These are phyloP conservation scores for Candida nitratophila DNA, from an alignment of 805 yeast species.

Conservation along the genomic window DNA sequence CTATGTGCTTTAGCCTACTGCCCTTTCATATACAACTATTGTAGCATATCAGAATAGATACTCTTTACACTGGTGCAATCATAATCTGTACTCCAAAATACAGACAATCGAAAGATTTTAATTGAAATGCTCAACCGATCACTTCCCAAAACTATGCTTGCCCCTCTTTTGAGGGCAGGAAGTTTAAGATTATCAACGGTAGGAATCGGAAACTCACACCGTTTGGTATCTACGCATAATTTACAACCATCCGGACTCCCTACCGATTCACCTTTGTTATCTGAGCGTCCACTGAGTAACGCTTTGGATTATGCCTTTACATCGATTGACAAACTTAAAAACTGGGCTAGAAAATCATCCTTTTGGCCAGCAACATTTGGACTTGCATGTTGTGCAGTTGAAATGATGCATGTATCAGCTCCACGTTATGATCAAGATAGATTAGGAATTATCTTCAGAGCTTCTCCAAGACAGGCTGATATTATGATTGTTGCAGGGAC, in stretches of 20 bases:
- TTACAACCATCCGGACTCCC: conserved; percentile 47
- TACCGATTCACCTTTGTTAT: conserved; percentile 64
- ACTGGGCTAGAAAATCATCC: conserved; percentile 88
- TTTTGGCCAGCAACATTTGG: conserved; percentile 95
- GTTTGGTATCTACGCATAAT: conserved; percentile 4
- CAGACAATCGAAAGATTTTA: too few relatives aligned
- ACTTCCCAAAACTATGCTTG: neutral
- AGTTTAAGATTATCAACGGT: neutral
- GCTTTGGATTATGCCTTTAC: conserved; percentile 78
- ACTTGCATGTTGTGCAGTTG: conserved; percentile 89
- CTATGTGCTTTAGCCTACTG: too few relatives aligned
- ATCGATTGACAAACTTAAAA: conserved; percentile 71
- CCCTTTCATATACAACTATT: too few relatives aligned
- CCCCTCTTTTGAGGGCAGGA: neutral
- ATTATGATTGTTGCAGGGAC: conserved; percentile 92
- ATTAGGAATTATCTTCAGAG: conserved; percentile 87
- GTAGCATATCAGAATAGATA: too few relatives aligned
- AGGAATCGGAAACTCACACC: too few relatives aligned
- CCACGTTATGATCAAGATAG: conserved; percentile 92
- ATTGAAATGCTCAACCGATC: neutral
- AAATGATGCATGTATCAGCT: conserved; percentile 90
- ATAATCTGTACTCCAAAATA: too few relatives aligned
- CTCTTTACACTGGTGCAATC: too few relatives aligned
- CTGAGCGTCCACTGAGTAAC: conserved; percentile 50
- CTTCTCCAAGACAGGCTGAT: conserved; percentile 89